Base-by-base conservation (phyloP, 805 yeast species). In the Nakazawaea populi region DNA sequence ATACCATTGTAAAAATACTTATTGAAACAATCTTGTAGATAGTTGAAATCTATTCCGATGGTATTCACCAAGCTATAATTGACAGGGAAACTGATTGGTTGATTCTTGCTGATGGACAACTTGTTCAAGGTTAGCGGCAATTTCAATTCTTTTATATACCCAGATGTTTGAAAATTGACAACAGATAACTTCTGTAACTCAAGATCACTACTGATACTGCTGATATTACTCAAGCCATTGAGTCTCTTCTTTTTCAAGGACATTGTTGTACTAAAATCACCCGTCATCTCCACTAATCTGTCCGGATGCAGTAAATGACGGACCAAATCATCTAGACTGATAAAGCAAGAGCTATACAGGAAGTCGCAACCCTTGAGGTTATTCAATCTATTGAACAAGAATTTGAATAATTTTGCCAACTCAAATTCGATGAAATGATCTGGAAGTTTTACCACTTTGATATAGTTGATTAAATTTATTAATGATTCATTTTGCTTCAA, bases 351-450 rank as follows among this genome's bases (percentile, higher is more conserved):
- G 31, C 49, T 38, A 32, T 58, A 57, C n/a, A 56, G 52, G 39
- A 62, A 52, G 27, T 47, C 58, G 12, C 60, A 48, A 4, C 51
- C 49, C 40, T 54, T 55, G 42, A 62, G 46, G 36, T 51, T 49
- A 1, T 7, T 44, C 41, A 60, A 53, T 5, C 43, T 37, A 2
- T 50, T 45, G 18, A 60, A 55, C 35, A 62, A 42, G 8, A 44
- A 43, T 41, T 57, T 48, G 3, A 62, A 53, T 6, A 50, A 18
- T 12, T 51, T 51, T 2, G 48, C 47, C 3, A 56, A 46, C 27
- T 62, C 65, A 42, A 60, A 41, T 37, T 62, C 64, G 18, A 58
- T 51, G 34, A 56, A 52, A 46, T 56, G 54, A 28, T 62, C 63
- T 3, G 66, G 65, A 37, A 62, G 38, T 34, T 56, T 51, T 7